phyloP scores from a whole-genome alignment of 768 basidiomycete species.

The Hydnomerulius pinastri region DNA sequence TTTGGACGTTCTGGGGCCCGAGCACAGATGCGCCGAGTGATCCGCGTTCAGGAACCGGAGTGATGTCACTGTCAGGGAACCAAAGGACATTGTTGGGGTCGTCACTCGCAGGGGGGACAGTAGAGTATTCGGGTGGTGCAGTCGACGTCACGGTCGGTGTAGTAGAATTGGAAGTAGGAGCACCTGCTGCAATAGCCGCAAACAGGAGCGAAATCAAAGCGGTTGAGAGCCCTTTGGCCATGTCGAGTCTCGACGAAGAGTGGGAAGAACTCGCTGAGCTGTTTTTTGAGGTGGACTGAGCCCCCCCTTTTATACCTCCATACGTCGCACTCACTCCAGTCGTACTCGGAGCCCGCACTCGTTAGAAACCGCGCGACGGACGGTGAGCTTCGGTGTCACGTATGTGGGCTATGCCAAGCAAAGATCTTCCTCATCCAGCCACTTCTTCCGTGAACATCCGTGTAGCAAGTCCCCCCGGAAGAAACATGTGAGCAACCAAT shows the following conservation, averaged over 20 bases:
- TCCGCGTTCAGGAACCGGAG: constrained; percentile 44
- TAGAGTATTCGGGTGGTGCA: constrained; percentile 35
- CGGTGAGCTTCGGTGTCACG: background rate
- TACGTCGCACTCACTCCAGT: background rate
- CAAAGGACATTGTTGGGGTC: constrained; percentile 47
- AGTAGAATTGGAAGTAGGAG: background rate
- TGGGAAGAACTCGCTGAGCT: background rate
- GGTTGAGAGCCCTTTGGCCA: constrained; percentile 3
- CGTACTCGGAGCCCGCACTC: background rate
- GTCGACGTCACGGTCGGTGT: constrained; percentile 15
- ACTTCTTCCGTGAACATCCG: no score
- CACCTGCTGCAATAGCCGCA: constrained; percentile 3
- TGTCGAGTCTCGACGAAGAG: background rate
- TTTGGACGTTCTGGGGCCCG: constrained; percentile 54
- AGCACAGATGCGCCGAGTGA: constrained; percentile 47
- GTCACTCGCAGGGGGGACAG: constrained; percentile 41
- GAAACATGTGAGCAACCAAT: background rate
- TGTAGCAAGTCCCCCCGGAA: no score
- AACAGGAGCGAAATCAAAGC: constrained; percentile 4
- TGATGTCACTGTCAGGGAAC: constrained; percentile 25
- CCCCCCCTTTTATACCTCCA: background rate
- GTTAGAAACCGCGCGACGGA: background rate
- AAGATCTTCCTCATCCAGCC: no score
- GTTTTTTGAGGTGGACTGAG: background rate
- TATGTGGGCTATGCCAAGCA: background rate